Base-by-base conservation (phyloP, 2,329 filamentous ascomycete genomes). In the Fusarium robinianum region DNA sequence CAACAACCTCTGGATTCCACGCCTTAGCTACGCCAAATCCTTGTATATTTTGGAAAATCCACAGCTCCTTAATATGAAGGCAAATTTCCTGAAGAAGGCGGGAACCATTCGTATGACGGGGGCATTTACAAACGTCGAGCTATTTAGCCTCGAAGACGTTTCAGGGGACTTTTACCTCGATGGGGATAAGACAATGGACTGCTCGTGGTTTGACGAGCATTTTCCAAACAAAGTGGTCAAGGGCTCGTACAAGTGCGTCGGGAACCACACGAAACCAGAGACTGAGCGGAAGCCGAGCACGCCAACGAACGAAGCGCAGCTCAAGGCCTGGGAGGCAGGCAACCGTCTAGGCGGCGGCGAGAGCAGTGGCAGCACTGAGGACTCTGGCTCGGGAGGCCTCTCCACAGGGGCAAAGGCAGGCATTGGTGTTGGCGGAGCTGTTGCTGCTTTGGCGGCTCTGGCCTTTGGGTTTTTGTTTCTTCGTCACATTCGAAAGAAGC, bases 141-240 rank as follows among this genome's bases (percentile, higher is more conserved):
- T 40, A 25, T 40, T 40, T 32, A 14, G 18, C 8, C 12, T 40
- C 17, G 36, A 40, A 24, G 10, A 16, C n/a, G 18, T 40, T 3
- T 31, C 25, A 6, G 36, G 36, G 6, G 36, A 40, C 12, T 40
- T 40, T 11, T 7, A 15, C 12, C n/a, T 40, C 6, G 6, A 23
- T 8, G 25, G 36, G 3, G 36, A 30, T 8, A 11, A 5, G 7
- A 6, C 36, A 4, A 40, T 40, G 36, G 36, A 40, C 36, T 40
- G 36, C 8, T 40, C 36, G 3, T 40, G 36, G 36, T 32, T 40
- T 14, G 36, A 40, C 14, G 36, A 30, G 25, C 25, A 31, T 26
- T 17, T 40, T 5, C 18, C 24, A 25, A 11, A 40, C 8, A 32
- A 32, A 10, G 31, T 40, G 17, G 36, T 40, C 3, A 23, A 40